Conservation (phyloP, 805 yeast genomes). For the Ogataea wickerhamii region DNA sequence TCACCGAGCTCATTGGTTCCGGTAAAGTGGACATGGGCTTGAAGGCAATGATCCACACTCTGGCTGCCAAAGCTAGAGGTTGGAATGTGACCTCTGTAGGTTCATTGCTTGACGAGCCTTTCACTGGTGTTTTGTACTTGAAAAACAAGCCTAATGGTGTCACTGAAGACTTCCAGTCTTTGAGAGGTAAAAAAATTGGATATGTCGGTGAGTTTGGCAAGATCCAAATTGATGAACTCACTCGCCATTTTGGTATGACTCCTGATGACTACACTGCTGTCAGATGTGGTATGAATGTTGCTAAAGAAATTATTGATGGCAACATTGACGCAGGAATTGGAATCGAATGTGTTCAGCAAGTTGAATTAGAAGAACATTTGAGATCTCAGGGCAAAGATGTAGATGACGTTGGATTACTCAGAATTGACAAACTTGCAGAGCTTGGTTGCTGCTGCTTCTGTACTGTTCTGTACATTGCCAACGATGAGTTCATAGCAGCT, state of each 20-base stretch:
- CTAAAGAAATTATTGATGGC: conserved; percentile 52
- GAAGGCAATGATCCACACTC: conserved; percentile 58
- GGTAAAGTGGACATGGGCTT: conserved; percentile 58
- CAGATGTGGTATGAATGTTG: conserved; percentile 59
- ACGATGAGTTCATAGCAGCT: conserved; percentile 44
- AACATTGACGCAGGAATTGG: conserved; percentile 57
- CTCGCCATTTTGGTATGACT: conserved; percentile 53
- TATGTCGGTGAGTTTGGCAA: conserved; percentile 60
- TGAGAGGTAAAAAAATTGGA: conserved; percentile 52
- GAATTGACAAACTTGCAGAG: conserved; percentile 54
- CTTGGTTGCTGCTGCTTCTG: conserved; percentile 60
- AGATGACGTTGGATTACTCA: conserved; percentile 50
- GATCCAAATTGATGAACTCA: conserved; percentile 54
- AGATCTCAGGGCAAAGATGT: conserved; percentile 40
- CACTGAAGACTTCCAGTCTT: conserved; percentile 46
- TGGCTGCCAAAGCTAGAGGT: conserved; percentile 58
- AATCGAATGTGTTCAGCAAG: conserved; percentile 57
- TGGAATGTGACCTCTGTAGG: conserved; percentile 55
- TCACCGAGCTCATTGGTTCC: conserved; percentile 52
- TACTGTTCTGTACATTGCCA: conserved; percentile 50
- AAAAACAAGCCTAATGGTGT: conserved; percentile 42
- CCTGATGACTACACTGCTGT: conserved; percentile 55
- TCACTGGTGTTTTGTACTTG: conserved; percentile 52
- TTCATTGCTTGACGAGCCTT: conserved; percentile 53
- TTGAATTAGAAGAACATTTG: conserved; percentile 50